Conservation (phyloP, 2,329 filamentous ascomycete species). For the Chrysoporthe puriensis region DNA sequence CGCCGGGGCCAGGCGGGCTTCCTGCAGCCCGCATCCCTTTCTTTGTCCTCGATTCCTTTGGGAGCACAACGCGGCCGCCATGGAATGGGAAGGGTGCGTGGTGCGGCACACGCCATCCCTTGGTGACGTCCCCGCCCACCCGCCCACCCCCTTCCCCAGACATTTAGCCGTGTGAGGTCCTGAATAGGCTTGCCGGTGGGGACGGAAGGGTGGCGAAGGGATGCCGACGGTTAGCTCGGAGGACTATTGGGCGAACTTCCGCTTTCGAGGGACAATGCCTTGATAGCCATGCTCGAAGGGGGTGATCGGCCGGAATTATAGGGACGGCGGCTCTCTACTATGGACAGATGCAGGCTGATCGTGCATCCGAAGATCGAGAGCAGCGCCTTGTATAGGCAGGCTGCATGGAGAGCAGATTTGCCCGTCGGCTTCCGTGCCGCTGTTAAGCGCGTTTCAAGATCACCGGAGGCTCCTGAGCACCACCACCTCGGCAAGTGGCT, state of each 20-base stretch:
- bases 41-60: neutral
- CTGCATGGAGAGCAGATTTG: neutral
- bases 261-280: neutral
- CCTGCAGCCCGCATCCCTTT: neutral
- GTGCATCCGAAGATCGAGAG: neutral
- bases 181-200: slow-evolving; percentile 4
- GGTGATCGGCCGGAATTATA: neutral
- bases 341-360: neutral
- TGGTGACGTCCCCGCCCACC: neutral
- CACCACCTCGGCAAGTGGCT: neutral
- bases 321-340: neutral
- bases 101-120: slow-evolving; percentile 1
- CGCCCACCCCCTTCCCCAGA: too few species aligned
- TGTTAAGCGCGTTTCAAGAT: neutral
- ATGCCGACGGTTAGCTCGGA: neutral
- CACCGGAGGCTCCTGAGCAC: neutral
- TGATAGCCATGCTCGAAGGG: neutral
- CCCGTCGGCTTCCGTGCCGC: neutral
- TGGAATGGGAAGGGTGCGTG: neutral
- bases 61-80: neutral
- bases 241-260: neutral
- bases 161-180: slow-evolving; percentile 10
- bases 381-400: neutral
- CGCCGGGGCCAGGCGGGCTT: too few species aligned
- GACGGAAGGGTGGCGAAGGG: neutral